Percentiles rank a stretch among this genome's conserved stretches.
phyloP scores from a whole-genome alignment of 2,329 filamentous ascomycete genomes.

The Diplodia intermedia region DNA sequence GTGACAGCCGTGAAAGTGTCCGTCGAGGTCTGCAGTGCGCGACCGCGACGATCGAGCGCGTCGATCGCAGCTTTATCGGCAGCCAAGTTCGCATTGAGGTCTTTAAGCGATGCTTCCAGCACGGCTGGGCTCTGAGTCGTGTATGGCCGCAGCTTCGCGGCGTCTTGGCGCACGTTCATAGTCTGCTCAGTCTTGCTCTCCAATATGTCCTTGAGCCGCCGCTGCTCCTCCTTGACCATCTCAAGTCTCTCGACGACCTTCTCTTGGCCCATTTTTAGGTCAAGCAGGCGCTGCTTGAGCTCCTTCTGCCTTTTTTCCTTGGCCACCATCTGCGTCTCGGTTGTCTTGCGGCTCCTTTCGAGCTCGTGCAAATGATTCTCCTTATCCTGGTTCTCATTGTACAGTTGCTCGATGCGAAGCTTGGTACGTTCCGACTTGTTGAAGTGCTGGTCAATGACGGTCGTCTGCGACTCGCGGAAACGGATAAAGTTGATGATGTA shows the following conservation, averaged over 20 bases:
- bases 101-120: conserved; percentile 80
- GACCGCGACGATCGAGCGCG: conserved; percentile 81
- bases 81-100: conserved; percentile 78
- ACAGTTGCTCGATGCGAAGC: conserved; percentile 83
- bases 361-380: conserved; percentile 81
- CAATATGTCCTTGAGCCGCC: conserved; percentile 72
- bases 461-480: conserved; percentile 91
- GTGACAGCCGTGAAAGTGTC: conserved; percentile 88
- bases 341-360: conserved; percentile 77
- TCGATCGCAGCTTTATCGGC: conserved; percentile 87
- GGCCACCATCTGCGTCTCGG: conserved; percentile 81
- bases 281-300: conserved; percentile 79
- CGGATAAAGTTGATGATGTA: conserved; percentile 99
- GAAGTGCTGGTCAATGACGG: conserved; percentile 89
- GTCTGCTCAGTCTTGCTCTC: conserved; percentile 75
- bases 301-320: conserved; percentile 88
- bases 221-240: conserved; percentile 80
- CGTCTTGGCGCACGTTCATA: conserved; percentile 79
- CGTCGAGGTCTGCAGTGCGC: conserved; percentile 87
- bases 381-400: conserved; percentile 85
- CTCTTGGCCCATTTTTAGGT: conserved; percentile 82
- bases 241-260: conserved; percentile 83
- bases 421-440: conserved; percentile 89
- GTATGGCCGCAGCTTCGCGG: conserved; percentile 88
- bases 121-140: conserved; percentile 85